These are phyloP conservation scores for Penicillium verrucosum DNA, from an alignment of 2,329 filamentous ascomycete species.

Conservation along the genomic window DNA sequence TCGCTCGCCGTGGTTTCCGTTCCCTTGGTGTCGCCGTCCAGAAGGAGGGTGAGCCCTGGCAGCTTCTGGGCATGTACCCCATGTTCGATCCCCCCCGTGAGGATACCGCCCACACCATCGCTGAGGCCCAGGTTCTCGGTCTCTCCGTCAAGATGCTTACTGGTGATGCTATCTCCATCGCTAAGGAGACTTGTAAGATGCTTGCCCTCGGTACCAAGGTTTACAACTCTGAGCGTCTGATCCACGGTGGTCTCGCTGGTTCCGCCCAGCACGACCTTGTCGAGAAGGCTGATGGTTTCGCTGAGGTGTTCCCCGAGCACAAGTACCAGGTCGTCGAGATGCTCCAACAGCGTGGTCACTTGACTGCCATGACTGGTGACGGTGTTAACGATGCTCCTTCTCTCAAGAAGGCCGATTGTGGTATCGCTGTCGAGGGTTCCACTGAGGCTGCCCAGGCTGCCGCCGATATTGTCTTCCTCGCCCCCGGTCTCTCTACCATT, in stretches of 20 bases:
- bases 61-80: conserved; percentile 71
- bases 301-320: conserved; percentile 72
- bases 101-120: conserved; percentile 73
- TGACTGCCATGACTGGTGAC: conserved; percentile 74
- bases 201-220: conserved; percentile 75
- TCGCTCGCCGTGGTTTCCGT: conserved; percentile 75
- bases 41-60: conserved; percentile 72
- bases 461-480: conserved; percentile 72
- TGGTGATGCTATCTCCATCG: conserved; percentile 75
- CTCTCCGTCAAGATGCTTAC: conserved; percentile 79
- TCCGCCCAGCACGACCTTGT: conserved; percentile 73
- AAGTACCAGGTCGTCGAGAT: conserved; percentile 75
- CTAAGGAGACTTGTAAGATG: conserved; percentile 81
- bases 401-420: conserved; percentile 70
- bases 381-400: conserved; percentile 73
- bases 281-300: conserved; percentile 70
- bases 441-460: conserved; percentile 70
- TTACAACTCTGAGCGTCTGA: conserved; percentile 75
- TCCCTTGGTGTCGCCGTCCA: conserved; percentile 75
- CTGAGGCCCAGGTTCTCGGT: conserved; percentile 72
- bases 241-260: conserved; percentile 70
- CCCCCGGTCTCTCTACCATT: conserved; percentile 68
- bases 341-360: conserved; percentile 68
- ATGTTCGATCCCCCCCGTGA: conserved; percentile 79
- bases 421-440: conserved; percentile 70